A percentile compares a stretch with the other conserved stretches of the same genome.
phyloP scores from a whole-genome alignment of 495 filamentous ascomycete species.

The Rhypophila decipiens region DNA sequence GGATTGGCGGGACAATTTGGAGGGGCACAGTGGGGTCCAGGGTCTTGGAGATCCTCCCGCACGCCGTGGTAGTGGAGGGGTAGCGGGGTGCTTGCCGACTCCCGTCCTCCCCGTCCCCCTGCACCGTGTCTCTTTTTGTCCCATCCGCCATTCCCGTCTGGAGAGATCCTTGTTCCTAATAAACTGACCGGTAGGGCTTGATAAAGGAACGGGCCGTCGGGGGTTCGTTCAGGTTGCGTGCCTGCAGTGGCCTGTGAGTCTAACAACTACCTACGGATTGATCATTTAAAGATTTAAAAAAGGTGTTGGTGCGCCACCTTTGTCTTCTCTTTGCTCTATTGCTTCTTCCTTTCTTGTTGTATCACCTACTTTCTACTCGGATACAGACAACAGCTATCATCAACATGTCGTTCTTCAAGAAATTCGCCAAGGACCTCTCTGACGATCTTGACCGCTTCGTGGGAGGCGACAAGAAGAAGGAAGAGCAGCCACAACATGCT shows the following conservation, averaged over 20 bases:
- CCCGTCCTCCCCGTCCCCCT: too few relatives aligned
- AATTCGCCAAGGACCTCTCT: background rate
- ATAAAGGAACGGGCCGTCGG: background rate
- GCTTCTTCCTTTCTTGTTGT: background rate
- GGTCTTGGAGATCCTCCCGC: background rate
- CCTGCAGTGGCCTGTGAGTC: background rate
- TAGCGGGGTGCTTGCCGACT: background rate
- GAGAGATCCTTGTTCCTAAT: background rate
- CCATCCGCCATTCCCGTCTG: background rate
- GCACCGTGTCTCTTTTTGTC: too few relatives aligned
- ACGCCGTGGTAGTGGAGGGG: too few relatives aligned
- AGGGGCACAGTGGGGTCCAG: background rate
- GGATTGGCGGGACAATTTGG: background rate
- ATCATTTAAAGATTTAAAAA: too few relatives aligned
- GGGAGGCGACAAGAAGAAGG: constrained; percentile 2
- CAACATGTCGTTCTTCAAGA: constrained; percentile 4
- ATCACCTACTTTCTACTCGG: background rate
- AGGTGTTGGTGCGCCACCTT: too few relatives aligned
- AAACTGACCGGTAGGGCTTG: too few relatives aligned
- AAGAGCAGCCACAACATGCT: background rate
- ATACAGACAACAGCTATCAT: background rate
- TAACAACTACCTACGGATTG: too few relatives aligned
- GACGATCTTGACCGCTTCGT: background rate
- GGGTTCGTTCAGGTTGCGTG: background rate
- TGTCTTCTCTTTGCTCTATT: too few relatives aligned